Conservation (phyloP, 768 basidiomycete species). For the Cystobasidium onofrii region DNA sequence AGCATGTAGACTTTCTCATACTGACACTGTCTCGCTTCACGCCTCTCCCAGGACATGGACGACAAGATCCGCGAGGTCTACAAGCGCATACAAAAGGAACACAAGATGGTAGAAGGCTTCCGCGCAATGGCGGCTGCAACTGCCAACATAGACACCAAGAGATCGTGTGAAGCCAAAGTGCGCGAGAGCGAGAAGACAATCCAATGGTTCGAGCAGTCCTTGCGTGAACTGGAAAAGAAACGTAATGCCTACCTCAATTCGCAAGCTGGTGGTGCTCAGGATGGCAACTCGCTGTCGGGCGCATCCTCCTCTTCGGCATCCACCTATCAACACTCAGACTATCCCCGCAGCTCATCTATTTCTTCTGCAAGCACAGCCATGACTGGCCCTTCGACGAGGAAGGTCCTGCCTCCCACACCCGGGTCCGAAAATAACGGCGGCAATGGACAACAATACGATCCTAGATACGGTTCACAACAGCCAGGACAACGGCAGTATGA, state of each 20-base stretch:
- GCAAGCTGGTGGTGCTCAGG: not conserved
- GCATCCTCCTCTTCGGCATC: slow-evolving; percentile 23
- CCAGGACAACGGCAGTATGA: not conserved
- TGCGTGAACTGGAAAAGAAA: slow-evolving; percentile 70
- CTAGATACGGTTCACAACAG: not conserved
- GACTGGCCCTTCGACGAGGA: not conserved
- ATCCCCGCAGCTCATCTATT: not conserved
- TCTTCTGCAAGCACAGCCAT: not conserved
- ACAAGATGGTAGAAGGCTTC: slow-evolving; percentile 80
- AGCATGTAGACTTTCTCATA: not conserved
- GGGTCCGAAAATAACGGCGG: not conserved
- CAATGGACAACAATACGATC: not conserved
- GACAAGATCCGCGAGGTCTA: slow-evolving; percentile 78
- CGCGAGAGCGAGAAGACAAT: slow-evolving; percentile 74
- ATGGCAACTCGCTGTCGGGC: not conserved
- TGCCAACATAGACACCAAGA: slow-evolving; percentile 73
- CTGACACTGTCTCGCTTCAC: not conserved
- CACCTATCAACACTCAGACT: not conserved
- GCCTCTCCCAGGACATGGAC: slow-evolving; percentile 7
- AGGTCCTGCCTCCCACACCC: slow-evolving; percentile 11
- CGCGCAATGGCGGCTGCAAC: slow-evolving; percentile 72
- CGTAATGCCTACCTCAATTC: slow-evolving; percentile 44
- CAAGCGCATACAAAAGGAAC: slow-evolving; percentile 82
- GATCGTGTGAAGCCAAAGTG: slow-evolving; percentile 73
- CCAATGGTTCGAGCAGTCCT: slow-evolving; percentile 76